Evolutionary conservation across 2,329 filamentous ascomycete genomes (phyloP), one percentile per base, ranked within the genome.

Genomic region (Zymoseptoria crescenta): DNA sequence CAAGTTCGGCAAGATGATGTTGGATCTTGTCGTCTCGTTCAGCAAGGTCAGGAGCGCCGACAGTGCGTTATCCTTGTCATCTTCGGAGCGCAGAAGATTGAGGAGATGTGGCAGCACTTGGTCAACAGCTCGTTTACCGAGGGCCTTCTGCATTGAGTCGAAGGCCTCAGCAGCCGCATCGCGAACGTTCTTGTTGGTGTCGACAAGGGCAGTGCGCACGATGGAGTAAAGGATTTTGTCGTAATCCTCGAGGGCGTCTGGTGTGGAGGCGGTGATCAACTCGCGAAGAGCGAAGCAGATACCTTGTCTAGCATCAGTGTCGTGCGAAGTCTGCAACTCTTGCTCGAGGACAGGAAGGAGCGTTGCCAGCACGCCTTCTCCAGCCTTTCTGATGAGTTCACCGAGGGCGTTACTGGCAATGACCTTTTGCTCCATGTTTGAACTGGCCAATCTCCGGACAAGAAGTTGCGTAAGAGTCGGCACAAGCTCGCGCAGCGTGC

Each of bases 341-440:
- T 96, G 91, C 72, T 97, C 92, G 54, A 99, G 83, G 35, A 92
- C 96, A 29, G 94, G 94, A 61, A 99, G 78, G 61, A 99, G 78
- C 50, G 85, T 95, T 24, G 91, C 85, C 63, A 99, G 80, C 59
- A 99, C 92, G 58, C 91, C 88, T 73, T 99, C 94, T 62, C 95
- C 94, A 69, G 94, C 93, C 76, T 96, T 96, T 69, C 94, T 87
- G 70, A 99, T 97, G 65, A 99, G 85, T 73, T 99, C 94, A 70
- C 94, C 94, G 58, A 99, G 82, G 54, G 94, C 91, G 74, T 97
- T 97, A 73, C 93, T 93, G 65, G 95, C 94, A 79, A 99, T 99
- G 67, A 96, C 88, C 79, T 96, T 97, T 75, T 99, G 94, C 74
- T 99, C 94, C 87, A 96, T 92, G 71, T 96, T 97, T 52, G 92